phyloP scores from a whole-genome alignment of 2,329 filamentous ascomycete genomes.

The Calycina marina region DNA sequence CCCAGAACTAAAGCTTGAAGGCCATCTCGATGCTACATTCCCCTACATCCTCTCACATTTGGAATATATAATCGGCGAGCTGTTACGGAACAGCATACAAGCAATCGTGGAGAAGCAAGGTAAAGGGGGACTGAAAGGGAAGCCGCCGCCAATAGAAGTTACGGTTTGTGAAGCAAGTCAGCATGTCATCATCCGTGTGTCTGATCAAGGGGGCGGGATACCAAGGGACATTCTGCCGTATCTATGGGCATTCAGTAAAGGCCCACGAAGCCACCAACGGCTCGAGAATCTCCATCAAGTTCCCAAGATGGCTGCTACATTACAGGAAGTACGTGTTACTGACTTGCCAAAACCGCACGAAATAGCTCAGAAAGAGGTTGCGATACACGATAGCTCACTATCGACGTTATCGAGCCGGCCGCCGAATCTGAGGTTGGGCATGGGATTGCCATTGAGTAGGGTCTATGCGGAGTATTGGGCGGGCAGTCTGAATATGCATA shows the following conservation, averaged over 20 bases:
- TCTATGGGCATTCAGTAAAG: slow-evolving; percentile 95
- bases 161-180: slow-evolving; percentile 88
- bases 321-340: slow-evolving; percentile 63
- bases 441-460: slow-evolving; percentile 83
- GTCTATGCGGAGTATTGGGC: slow-evolving; percentile 99
- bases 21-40: slow-evolving; percentile 80
- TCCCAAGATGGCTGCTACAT: slow-evolving; percentile 81
- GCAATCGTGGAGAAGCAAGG: slow-evolving; percentile 67
- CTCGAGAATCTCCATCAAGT: slow-evolving; percentile 79
- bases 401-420: slow-evolving; percentile 68
- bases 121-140: slow-evolving; percentile 16
- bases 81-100: slow-evolving; percentile 88
- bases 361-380: too few relatives aligned
- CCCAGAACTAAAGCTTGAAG: slow-evolving; percentile 69
- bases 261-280: slow-evolving; percentile 60
- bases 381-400: slow-evolving; percentile 38
- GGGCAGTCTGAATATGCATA: slow-evolving; percentile 79
- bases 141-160: slow-evolving; percentile 75
- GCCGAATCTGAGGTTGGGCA: slow-evolving; percentile 75
- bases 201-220: slow-evolving; percentile 88
- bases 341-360: slow-evolving; percentile 19
- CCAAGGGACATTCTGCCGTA: slow-evolving; percentile 73
- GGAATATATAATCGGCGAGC: slow-evolving; percentile 93
- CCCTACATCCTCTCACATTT: slow-evolving; percentile 93
- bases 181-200: slow-evolving; percentile 92